Evolutionary conservation across 2,329 filamentous ascomycete genomes (phyloP).

Genomic region (Aspergillus sp.): DNA sequence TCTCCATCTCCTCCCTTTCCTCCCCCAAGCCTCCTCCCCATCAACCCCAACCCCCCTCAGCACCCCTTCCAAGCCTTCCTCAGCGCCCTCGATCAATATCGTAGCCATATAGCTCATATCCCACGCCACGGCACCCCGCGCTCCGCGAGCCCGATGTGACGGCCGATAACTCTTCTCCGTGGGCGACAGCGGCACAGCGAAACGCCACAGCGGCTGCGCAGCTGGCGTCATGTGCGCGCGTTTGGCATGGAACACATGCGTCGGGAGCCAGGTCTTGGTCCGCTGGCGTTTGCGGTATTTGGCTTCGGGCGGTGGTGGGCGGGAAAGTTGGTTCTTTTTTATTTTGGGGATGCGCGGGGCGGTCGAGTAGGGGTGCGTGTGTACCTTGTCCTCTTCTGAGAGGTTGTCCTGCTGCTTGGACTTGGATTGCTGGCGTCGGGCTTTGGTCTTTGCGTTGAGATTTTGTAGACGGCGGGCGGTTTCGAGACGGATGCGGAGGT

Average conservation of each 20-base stretch:
- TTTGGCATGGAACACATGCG: slow-evolving; percentile 90
- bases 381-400: no score
- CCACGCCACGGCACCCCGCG: slow-evolving; percentile 75
- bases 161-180: slow-evolving; percentile 84
- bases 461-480: slow-evolving; percentile 63
- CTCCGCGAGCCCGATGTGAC: slow-evolving; percentile 69
- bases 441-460: slow-evolving; percentile 43
- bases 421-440: slow-evolving; percentile 38
- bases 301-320: slow-evolving; percentile 52
- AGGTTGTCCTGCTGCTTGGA: slow-evolving; percentile 14
- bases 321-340: slow-evolving; percentile 60
- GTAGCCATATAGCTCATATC: slow-evolving; percentile 93
- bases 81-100: slow-evolving; percentile 63
- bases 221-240: slow-evolving; percentile 79
- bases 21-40: slow-evolving; percentile 52
- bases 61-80: slow-evolving; percentile 56
- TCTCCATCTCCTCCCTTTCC: slow-evolving; percentile 63
- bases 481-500: slow-evolving; percentile 55
- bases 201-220: slow-evolving; percentile 76
- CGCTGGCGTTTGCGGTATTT: slow-evolving; percentile 80
- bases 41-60: slow-evolving; percentile 58
- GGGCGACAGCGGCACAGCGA: slow-evolving; percentile 74
- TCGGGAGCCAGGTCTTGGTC: slow-evolving; percentile 88
- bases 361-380: slow-evolving; percentile 23
- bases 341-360: slow-evolving; percentile 52